Base-by-base conservation (phyloP, 2,329 filamentous ascomycete species). In the Colletotrichum acutatum region DNA sequence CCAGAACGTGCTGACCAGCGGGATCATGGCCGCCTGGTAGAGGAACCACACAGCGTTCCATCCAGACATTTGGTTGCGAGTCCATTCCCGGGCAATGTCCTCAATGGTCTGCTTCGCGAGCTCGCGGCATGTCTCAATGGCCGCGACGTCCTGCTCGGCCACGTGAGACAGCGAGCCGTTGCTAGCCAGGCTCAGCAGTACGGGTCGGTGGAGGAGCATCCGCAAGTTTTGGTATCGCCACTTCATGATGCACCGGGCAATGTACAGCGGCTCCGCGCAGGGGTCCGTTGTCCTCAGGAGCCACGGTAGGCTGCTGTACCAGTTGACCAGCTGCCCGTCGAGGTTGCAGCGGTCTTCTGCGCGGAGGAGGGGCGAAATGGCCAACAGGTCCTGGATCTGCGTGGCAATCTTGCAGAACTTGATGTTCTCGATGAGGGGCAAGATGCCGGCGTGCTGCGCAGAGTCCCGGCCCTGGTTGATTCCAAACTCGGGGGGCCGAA, bases 31-130 rank as follows among this genome's bases (percentile, higher is more conserved):
- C 0, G 93, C 93, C 80, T 95, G 93, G 82, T 94, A 95, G 72
- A 94, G 88, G 82, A 95, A 92, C 93, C 93, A 95, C 2, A 94
- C 93, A 0, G 92, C 93, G 79, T 94, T 94, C 93, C 93, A 95
- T 9, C 93, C 93, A 0, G 90, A 90, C 83, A 95, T 93, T 78
- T 95, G 90, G 78, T 94, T 93, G 58, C 90, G 89, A 58, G 89
- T 89, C 84, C 92, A 94, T 74, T 93, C 92, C 26, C 86, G 85
- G 12, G 90, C 88, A 74, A 95, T 94, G 72, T 95, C 92, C 71
- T 91, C 88, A 74, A 95, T 94, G 0, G 92, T 92, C 75, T 91
- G 88, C 74, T 90, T 90, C 9, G 93, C 93, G 1, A 95, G 87
- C 64, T 90, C 87, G 22, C 92, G 88, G 80, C 93, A 95, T 34